Evolutionary conservation across 352 stramenopile genomes (phyloP).

Genomic region (Globisporangium uncinulatum): DNA sequence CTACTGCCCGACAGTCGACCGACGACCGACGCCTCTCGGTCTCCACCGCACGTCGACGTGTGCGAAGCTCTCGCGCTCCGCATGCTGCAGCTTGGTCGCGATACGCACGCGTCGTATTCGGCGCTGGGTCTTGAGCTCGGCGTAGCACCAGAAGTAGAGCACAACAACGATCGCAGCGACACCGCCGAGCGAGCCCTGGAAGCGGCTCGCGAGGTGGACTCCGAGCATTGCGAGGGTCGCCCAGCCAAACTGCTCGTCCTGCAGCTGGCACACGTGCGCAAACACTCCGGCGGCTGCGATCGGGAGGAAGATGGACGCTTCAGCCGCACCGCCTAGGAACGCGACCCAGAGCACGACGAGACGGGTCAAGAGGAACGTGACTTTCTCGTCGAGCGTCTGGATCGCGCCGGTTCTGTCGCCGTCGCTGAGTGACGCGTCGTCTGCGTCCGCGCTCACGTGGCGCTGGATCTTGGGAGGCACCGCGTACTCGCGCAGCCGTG

Average conservation of each 20-base stretch:
- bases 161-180: slow-evolving; percentile 26
- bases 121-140: slow-evolving; percentile 34
- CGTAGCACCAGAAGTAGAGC: slow-evolving; percentile 54
- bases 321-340: slow-evolving; percentile 21
- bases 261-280: slow-evolving; percentile 21
- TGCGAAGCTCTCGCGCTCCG: slow-evolving; percentile 28
- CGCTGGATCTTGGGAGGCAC: slow-evolving; percentile 12
- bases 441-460: neutral
- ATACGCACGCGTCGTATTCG: slow-evolving; percentile 20
- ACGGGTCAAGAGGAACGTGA: slow-evolving; percentile 12
- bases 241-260: slow-evolving; percentile 20
- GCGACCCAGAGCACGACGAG: slow-evolving; percentile 29
- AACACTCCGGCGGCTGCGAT: slow-evolving; percentile 40
- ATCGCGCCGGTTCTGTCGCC: neutral
- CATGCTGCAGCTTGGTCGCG: slow-evolving; percentile 14
- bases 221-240: slow-evolving; percentile 25
- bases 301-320: slow-evolving; percentile 57
- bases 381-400: slow-evolving; percentile 14
- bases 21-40: no score
- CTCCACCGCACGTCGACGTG: slow-evolving; percentile 19
- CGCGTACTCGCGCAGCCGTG: slow-evolving; percentile 9
- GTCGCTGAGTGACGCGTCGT: neutral
- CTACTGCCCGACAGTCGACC: no score
- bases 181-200: slow-evolving; percentile 42
- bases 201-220: slow-evolving; percentile 30